These are phyloP conservation scores for Basidioascus undulatus DNA, from an alignment of 768 basidiomycete species.

Conservation along the genomic window DNA sequence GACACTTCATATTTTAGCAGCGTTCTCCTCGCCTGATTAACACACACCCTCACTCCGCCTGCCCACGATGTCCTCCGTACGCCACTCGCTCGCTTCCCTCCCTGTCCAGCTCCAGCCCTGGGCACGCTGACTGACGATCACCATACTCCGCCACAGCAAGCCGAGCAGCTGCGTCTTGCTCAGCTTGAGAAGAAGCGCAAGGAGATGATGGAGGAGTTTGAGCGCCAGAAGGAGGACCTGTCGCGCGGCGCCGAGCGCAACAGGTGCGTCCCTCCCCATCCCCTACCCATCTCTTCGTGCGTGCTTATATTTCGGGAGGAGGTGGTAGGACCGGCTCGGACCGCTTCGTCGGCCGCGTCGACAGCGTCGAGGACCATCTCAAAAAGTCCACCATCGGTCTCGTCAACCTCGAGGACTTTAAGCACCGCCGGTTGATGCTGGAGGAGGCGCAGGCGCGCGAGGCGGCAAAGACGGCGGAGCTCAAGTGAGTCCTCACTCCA, in stretches of 20 bases:
- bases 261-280: neutral
- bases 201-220: slow-evolving; percentile 34
- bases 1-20: too few species aligned
- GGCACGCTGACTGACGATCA: too few species aligned
- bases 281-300: too few species aligned
- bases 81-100: too few species aligned
- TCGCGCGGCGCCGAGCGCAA: slow-evolving; percentile 15
- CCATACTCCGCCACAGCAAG: too few species aligned
- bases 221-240: slow-evolving; percentile 54
- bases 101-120: too few species aligned
- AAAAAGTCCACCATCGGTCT: slow-evolving; percentile 81
- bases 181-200: slow-evolving; percentile 12
- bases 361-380: slow-evolving; percentile 77
- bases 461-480: slow-evolving; percentile 56
- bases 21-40: too few species aligned
- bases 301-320: neutral
- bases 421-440: slow-evolving; percentile 60
- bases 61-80: too few species aligned
- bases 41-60: too few species aligned
- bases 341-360: slow-evolving; percentile 81
- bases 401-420: slow-evolving; percentile 76
- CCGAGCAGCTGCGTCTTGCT: too few species aligned
- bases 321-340: slow-evolving; percentile 31
- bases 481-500: slow-evolving; percentile 34
- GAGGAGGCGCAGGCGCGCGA: slow-evolving; percentile 79